These are phyloP conservation scores for Arabidopsis lyrata DNA, from an alignment of 441 rosid species.

Conservation along the genomic window DNA sequence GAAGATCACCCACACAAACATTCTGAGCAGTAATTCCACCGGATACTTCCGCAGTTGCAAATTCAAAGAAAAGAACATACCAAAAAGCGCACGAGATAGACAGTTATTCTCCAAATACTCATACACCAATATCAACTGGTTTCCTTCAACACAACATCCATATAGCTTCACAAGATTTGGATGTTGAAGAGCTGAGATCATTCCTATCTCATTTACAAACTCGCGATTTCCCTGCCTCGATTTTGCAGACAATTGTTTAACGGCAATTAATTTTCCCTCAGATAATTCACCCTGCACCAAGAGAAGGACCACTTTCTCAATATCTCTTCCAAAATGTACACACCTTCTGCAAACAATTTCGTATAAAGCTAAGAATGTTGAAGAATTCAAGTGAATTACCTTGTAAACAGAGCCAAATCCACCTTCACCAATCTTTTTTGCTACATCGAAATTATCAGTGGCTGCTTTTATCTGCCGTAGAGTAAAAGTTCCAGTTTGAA, in stretches of 20 bases:
- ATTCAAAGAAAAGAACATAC: slow-evolving; percentile 41
- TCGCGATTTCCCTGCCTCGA: slow-evolving; percentile 75
- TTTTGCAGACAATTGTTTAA: slow-evolving; percentile 76
- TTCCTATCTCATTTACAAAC: slow-evolving; percentile 68
- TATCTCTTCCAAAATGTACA: not conserved
- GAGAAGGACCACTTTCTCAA: not conserved
- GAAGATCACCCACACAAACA: slow-evolving; percentile 2
- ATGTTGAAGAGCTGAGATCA: slow-evolving; percentile 92
- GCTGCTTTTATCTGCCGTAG: slow-evolving; percentile 80
- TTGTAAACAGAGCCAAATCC: slow-evolving; percentile 89
- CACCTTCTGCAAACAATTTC: not conserved
- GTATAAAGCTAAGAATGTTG: not conserved
- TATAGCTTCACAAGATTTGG: slow-evolving; percentile 89
- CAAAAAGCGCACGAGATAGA: slow-evolving; percentile 80
- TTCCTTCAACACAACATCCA: slow-evolving; percentile 88
- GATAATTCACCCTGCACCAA: slow-evolving; percentile 63
- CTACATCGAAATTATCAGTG: slow-evolving; percentile 71
- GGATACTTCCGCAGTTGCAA: not conserved
- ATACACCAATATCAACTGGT: slow-evolving; percentile 70
- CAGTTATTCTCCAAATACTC: slow-evolving; percentile 85
- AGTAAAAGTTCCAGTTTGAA: slow-evolving; percentile 75
- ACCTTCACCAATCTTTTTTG: slow-evolving; percentile 84
- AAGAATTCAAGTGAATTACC: slow-evolving; percentile 36
- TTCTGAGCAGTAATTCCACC: not conserved
- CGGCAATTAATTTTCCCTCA: slow-evolving; percentile 78